Conservation (phyloP, 192 early-diverging fungal genomes). For the Mortierella antarctica region DNA sequence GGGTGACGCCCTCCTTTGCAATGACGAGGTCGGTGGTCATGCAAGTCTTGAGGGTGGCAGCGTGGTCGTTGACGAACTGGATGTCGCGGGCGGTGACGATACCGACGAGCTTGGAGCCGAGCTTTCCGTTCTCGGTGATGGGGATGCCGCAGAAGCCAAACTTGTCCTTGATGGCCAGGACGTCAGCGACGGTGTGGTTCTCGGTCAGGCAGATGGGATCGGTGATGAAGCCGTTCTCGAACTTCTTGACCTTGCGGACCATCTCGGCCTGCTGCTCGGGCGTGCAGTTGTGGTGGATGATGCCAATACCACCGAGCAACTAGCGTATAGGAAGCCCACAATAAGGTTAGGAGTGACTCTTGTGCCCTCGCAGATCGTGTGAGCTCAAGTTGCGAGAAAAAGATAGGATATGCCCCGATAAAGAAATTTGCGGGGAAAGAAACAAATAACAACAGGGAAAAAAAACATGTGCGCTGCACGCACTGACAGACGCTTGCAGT, state of each 20-base stretch:
- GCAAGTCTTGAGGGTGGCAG: constrained; percentile 73
- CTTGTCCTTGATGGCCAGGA: constrained; percentile 85
- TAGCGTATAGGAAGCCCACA: constrained; percentile 15
- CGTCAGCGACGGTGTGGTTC: constrained; percentile 84
- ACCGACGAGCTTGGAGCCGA: constrained; percentile 91
- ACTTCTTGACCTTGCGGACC: constrained; percentile 98
- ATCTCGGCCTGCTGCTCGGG: constrained; percentile 96
- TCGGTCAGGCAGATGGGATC: constrained; percentile 92
- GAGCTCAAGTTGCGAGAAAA: neutral
- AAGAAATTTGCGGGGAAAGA: constrained; percentile 55
- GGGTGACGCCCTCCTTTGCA: constrained; percentile 88
- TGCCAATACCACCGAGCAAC: constrained; percentile 93
- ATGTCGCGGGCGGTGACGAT: constrained; percentile 98
- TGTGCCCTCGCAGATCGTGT: constrained; percentile 4
- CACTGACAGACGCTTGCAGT: neutral
- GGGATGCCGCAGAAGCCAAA: constrained; percentile 97
- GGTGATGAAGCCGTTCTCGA: constrained; percentile 98
- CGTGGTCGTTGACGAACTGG: constrained; percentile 85
- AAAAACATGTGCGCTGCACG: neutral
- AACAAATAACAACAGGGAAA: constrained; percentile 5
- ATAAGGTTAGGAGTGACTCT: constrained; percentile 1
- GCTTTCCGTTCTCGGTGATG: constrained; percentile 90
- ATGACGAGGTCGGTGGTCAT: constrained; percentile 94
- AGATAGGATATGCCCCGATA: constrained; percentile 21
- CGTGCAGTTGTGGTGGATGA: constrained; percentile 98